Base-by-base conservation (phyloP, 768 basidiomycete species). In the Mycena olivaceomarginata region DNA sequence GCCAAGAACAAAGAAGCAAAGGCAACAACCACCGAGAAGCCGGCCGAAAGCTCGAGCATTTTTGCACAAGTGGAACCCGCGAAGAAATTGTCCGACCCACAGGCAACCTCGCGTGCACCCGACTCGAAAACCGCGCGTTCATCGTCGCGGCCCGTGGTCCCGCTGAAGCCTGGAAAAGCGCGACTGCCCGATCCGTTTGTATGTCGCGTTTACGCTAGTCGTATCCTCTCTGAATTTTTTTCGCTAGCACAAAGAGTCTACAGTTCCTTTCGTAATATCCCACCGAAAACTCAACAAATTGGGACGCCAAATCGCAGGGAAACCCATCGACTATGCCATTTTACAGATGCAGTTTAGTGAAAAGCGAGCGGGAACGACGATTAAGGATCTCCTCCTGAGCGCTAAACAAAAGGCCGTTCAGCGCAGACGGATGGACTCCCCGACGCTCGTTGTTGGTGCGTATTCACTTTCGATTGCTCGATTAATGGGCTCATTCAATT, bases 281-380 rank as follows among this genome's bases (percentile, higher is more conserved):
- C 95, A 94, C 81, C 92, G 98, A 72, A 99, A 99, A 85, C 89
- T 99, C 72, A 98, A 98, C 85, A 92, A 93, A 88, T 90, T 99
- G 56, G 94, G 93, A 11, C 90, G 92, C 41, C 96, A 98, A 84
- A 95, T 99, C 78, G 90, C 96, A 3, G 95, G 96, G 22, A 94
- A 97, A 81, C 97, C 98, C 20, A 94, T 99, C 75, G 98, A 99
- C 86, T 93, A 94, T 80, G 98, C 98, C 46, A 98, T 99, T 83
- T 88, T 99, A 73, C 98, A 99, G 82, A 98, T 99, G 96, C 92
- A 95, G 83, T 99, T 98, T 85, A 96, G 95, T 78, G 95, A 98
- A 85, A 99, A 99, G 87, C 91, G 96, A 31, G 96, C 95, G 16
- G 94, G 96, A 78, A 90, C 88, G 63, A 93, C 96, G 76, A 92